Conservation (phyloP, 1,139 yeast genomes). For the Blastobotrys proliferans region DNA sequence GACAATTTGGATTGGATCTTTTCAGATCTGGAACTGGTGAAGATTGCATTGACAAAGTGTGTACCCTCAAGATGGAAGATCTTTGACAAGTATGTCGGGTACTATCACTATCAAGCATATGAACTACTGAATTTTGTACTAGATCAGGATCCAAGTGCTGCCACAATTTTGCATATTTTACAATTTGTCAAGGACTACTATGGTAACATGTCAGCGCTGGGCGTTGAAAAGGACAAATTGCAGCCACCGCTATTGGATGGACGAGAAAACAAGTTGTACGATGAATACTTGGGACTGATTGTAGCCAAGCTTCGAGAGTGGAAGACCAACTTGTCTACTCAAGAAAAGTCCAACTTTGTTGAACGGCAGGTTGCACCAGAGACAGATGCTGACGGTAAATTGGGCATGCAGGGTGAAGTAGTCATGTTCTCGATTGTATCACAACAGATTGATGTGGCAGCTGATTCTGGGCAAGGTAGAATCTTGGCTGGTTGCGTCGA, state of each 20-base stretch:
- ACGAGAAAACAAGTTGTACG: constrained; percentile 58
- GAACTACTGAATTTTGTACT: constrained; percentile 58
- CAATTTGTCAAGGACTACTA: constrained; percentile 72
- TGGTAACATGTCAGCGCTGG: constrained; percentile 45
- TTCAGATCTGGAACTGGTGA: constrained; percentile 67
- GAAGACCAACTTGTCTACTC: constrained; percentile 61
- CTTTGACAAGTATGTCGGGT: constrained; percentile 55
- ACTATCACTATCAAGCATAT: constrained; percentile 68
- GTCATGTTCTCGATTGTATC: constrained; percentile 78
- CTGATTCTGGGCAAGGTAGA: constrained; percentile 79
- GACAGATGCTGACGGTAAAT: constrained; percentile 55
- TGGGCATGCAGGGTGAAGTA: constrained; percentile 62
- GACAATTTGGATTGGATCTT: constrained; percentile 81
- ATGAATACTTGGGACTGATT: constrained; percentile 69
- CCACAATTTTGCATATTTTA: constrained; percentile 45
- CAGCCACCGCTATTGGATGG: constrained; percentile 50
- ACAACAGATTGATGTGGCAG: constrained; percentile 91
- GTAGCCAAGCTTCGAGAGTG: constrained; percentile 75
- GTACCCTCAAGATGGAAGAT: constrained; percentile 78
- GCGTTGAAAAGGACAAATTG: constrained; percentile 38
- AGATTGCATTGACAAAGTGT: constrained; percentile 51
- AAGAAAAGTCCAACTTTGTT: constrained; percentile 60
- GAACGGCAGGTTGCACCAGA: constrained; percentile 71
- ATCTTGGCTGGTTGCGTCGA: constrained; percentile 79
- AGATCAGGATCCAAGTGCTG: constrained; percentile 59